Evolutionary conservation across 192 early-diverging fungal species (phyloP), one percentile per base, ranked within the genome.

Genomic region (Glomus cerebriforme): DNA sequence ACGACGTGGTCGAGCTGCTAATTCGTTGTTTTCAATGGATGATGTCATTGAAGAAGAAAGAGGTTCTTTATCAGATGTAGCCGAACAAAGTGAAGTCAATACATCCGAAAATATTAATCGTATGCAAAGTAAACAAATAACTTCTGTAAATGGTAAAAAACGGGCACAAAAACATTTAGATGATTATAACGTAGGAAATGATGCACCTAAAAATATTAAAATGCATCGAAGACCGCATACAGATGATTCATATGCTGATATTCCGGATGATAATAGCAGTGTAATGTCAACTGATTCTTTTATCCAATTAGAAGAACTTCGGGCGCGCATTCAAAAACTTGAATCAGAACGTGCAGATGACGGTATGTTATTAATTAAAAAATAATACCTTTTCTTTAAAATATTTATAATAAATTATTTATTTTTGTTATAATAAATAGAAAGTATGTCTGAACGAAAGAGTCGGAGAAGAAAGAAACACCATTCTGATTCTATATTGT

Each of bases 211-310:
- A 78, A 19, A 31, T 32, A 58, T 67, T 67, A 77, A 47, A 77
- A 29, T 66, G 17, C 12, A 24, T 75, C 45, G 45, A 73, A n/a
- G 59, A 60, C n/a, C 27, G 24, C 59, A 76, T 49, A n/a, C 27
- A 8, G 77, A 78, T 67, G 77, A 78, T 69, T 59, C 47, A 29
- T 69, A 69, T 69, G 10, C 63, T 27, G 77, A 78, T 31, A 69
- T 68, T 32, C 34, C 24, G n/a, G 77, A 78, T 68, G 77, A 78
- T 68, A 78, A 69, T 35, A 78, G 64, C 19, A 77, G 76, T 47
- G 59, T 78, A 35, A 45, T 64, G 17, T 78, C 77, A 17, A 39
- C 34, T 26, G 63, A 78, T 34, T 78, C 77, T 59, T 59, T 70
- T 8, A 39, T 37, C n/a, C 13, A 31, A 60, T 15, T 77, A n/a